Base-by-base conservation (phyloP, 495 filamentous ascomycete genomes). In the Penicillium coprophilum region DNA sequence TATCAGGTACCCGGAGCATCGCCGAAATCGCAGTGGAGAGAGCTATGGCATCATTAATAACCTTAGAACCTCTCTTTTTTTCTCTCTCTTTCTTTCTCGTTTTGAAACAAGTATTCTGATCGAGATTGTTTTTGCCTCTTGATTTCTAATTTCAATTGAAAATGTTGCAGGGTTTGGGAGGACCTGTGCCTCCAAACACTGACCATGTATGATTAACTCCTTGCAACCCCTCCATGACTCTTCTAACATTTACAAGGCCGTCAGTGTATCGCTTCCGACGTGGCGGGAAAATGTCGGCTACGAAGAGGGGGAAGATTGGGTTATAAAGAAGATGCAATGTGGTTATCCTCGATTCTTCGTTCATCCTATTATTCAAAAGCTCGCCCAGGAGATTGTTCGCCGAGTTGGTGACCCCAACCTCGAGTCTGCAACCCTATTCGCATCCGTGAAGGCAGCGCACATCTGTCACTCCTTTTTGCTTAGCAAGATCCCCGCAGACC, bases 321-420 rank as follows among this genome's bases (percentile, higher is more conserved):
- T 98, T 11, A 53, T 95, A 36, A 81, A 79, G 55, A 87, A 87
- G 63, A 89, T 98, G 90, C 79, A 85, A 58, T 95, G 88, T 21
- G 94, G 94, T 39, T 98, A 98, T 73, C 94, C 94, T 55, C 82
- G 93, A 51, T 97, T 97, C 76, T 97, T 96, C 75, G 85, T 98
- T 49, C 90, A 97, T 70, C 86, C 84, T 62, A 82, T 77, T 61
- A 96, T 97, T 58, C 81, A 87, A 63, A 80, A 82, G 23, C 87
- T 98, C 52, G 85, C 84, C 28, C 68, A 71, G 30, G 83, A 88
- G 46, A 80, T 97, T 24, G 70, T 89, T n/a, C 72, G 76, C 27
- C 80, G 77, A 46, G 77, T 85, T 65, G 91, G 89, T 7, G 69
- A 71, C 31, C 68, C 81, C 0, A 66, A 74, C 4, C 77, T 69